Evolutionary conservation across 177 flowering plant species (phyloP).

Genomic region (Tripterygium wilfordii): DNA sequence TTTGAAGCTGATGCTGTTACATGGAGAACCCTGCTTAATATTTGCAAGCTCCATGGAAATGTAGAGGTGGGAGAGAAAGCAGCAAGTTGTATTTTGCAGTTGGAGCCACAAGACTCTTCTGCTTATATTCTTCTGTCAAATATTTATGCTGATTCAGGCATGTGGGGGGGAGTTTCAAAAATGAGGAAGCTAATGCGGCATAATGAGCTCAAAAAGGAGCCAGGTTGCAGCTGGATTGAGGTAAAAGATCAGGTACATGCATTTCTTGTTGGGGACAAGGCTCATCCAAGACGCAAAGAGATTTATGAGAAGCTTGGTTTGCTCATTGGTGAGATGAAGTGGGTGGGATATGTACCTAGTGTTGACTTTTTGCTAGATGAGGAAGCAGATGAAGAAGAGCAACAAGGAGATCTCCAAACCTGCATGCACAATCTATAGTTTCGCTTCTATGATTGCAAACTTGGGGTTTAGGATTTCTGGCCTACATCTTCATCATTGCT

Average conservation of each 20-base stretch:
- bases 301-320: conserved; percentile 47
- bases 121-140: conserved; percentile 64
- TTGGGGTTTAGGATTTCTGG: background rate
- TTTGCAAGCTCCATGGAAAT: conserved; percentile 63
- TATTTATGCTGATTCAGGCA: conserved; percentile 77
- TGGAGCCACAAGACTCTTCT: conserved; percentile 75
- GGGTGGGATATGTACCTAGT: conserved; percentile 30
- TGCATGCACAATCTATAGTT: background rate
- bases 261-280: conserved; percentile 69
- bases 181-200: conserved; percentile 57
- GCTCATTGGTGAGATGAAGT: conserved; percentile 49
- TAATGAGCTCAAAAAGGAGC: conserved; percentile 63
- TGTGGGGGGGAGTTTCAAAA: conserved; percentile 63
- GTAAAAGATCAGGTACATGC: conserved; percentile 55
- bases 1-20: conserved; percentile 70
- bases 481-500: too few species aligned
- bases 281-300: conserved; percentile 60
- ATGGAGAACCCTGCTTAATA: conserved; percentile 76
- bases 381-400: conserved; percentile 13
- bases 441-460: background rate
- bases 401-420: conserved; percentile 5
- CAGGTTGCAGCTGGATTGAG: conserved; percentile 94
- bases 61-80: conserved; percentile 77
- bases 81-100: conserved; percentile 37
- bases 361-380: conserved; percentile 16